Conservation (phyloP, 257 asterid species). For the Forsythia viridissima region DNA sequence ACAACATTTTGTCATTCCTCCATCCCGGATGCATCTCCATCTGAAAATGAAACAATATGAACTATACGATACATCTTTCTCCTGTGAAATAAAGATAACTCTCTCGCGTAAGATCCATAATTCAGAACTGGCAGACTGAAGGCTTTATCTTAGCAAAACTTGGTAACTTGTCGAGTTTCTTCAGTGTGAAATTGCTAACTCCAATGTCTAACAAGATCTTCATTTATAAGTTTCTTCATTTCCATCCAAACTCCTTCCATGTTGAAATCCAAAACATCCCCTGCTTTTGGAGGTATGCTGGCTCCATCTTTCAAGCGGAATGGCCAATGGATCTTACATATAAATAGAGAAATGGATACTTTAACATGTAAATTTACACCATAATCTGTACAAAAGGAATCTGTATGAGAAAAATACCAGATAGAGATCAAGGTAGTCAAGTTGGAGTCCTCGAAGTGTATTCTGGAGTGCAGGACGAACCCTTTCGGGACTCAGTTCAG, state of each 20-base stretch:
- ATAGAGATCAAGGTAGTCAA: constrained; percentile 74
- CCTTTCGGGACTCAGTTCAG: constrained; percentile 52
- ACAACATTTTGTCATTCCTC: constrained; percentile 80
- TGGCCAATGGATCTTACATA: constrained; percentile 66
- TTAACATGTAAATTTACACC: background rate
- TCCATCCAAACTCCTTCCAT: constrained; percentile 81
- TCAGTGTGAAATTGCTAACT: constrained; percentile 54
- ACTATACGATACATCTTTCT: too few species aligned
- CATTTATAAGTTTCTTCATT: constrained; percentile 67
- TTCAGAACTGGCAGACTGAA: constrained; percentile 65
- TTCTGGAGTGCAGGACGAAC: constrained; percentile 62
- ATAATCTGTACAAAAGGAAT: background rate
- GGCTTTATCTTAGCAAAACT: constrained; percentile 56
- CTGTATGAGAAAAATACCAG: constrained; percentile 35
- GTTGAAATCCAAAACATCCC: constrained; percentile 63
- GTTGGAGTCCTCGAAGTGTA: constrained; percentile 61
- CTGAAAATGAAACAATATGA: constrained; percentile 21
- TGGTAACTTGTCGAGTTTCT: constrained; percentile 50
- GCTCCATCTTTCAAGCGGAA: constrained; percentile 65
- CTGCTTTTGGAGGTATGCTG: constrained; percentile 50
- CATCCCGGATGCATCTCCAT: constrained; percentile 95
- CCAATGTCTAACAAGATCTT: constrained; percentile 67
- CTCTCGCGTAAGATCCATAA: background rate
- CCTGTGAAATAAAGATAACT: background rate
- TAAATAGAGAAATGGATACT: background rate